phyloP scores from a whole-genome alignment of 108 stramenopile genomes.

The Seminavis robusta region DNA sequence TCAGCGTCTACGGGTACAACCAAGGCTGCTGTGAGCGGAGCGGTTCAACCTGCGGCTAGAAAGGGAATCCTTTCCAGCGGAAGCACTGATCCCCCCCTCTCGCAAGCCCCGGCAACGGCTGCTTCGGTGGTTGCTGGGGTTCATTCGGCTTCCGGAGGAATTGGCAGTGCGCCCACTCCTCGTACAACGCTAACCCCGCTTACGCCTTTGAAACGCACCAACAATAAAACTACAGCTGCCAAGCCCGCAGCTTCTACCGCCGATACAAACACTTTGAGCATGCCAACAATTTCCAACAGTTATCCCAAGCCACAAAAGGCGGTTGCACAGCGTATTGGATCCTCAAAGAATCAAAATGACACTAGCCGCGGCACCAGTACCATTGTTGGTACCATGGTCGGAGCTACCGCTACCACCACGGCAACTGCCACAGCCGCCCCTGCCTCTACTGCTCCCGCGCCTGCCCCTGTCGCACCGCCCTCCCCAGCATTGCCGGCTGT shows the following conservation, averaged over 20 bases:
- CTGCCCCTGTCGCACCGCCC: no score
- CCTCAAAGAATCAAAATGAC: not conserved
- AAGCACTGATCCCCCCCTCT: slow-evolving; percentile 13
- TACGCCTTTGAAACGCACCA: slow-evolving; percentile 71
- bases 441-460: no score
- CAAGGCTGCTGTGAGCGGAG: slow-evolving; percentile 9
- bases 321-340: not conserved
- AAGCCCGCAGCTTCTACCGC: slow-evolving; percentile 5
- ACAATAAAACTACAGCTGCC: slow-evolving; percentile 1
- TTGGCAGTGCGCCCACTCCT: slow-evolving; percentile 30
- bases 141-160: slow-evolving; percentile 26
- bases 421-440: no score
- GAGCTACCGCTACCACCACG: no score
- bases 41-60: not conserved
- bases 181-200: slow-evolving; percentile 73
- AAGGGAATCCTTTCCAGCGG: not conserved
- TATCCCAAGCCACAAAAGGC: no score
- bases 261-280: no score
- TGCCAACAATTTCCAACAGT: no score
- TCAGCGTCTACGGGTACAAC: slow-evolving; percentile 1
- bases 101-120: no score
- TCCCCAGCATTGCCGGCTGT: no score
- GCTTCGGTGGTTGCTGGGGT: slow-evolving; percentile 82
- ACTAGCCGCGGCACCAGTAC: no score
- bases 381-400: no score